Base-by-base conservation (phyloP, 495 filamentous ascomycete species). In the Chaetomidium leptoderma region DNA sequence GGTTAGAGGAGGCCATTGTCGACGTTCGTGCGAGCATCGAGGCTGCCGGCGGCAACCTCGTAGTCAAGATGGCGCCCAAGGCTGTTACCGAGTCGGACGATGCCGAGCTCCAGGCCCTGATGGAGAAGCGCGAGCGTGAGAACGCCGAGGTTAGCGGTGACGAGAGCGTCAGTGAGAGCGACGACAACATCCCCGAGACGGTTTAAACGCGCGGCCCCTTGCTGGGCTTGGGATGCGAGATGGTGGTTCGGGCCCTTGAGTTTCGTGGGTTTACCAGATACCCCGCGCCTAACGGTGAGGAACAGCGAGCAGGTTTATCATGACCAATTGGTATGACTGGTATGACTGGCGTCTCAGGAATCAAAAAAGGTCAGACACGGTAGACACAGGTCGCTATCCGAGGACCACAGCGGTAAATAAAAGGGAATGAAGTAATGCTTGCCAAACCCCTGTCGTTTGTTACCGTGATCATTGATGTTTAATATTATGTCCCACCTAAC, bases 51-150 rank as follows among this genome's bases (percentile, higher is more conserved):
- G 93, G 93, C 35, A 83, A 80, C 64, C 91, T 91, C 65, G 80
- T 86, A 30, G 87, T 95, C 53, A 92, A 89, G 80, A 97, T 98
- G 95, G 92, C 90, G 60, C 93, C 93, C 40, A 97, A 97, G 84
- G 93, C 93, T 16, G 95, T 97, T 57, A 97, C 92, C 5, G 93
- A 97, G 81, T 92, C 90, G 64, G 93, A 98, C 69, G 93, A 98
- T 74, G 93, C 92, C 24, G 91, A 96, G 69, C 77, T 98, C 63
- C 89, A 96, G 73, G 95, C 92, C 44, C 80, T 98, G 57, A 98
- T 98, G 93, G 93, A 97, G 78, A 97, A 97, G 85, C 85, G 91
- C 60, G 93, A 96, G 80, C 86, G 92, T 59, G 93, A 98, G 83
- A 97, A 97, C 76, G 86, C 86, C 71, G 89, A 97, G 72, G 89